phyloP scores from a whole-genome alignment of 1,284 basidiomycete species.

The Irpex lacteus region DNA sequence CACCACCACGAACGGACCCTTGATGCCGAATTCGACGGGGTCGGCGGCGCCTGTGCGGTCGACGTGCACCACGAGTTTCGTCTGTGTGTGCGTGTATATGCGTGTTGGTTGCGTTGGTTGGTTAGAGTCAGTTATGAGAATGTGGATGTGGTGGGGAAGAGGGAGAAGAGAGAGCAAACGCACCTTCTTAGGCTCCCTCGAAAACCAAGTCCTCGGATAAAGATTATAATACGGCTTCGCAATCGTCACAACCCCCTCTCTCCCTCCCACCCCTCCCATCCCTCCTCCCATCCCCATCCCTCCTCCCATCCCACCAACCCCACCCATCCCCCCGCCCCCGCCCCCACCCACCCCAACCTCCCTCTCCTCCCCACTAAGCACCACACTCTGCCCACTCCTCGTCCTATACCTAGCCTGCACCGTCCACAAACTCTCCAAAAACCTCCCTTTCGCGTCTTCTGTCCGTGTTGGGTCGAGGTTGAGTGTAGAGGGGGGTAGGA shows the following conservation, averaged over 20 bases:
- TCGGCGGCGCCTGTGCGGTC: conserved; percentile 74
- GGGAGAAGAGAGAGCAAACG: background rate
- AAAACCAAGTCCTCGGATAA: conserved; percentile 75
- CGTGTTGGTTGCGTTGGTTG: too few relatives aligned
- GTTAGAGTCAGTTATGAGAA: too few relatives aligned
- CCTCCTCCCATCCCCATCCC: conserved; percentile 60
- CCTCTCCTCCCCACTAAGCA: conserved; percentile 64
- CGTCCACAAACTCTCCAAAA: conserved; percentile 83
- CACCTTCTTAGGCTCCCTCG: conserved; percentile 76
- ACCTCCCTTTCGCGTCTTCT: conserved; percentile 72
- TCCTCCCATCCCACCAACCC: conserved; percentile 63
- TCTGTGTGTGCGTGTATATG: conserved; percentile 39
- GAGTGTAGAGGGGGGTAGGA: conserved; percentile 65
- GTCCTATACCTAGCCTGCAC: conserved; percentile 79
- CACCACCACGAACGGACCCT: conserved; percentile 69
- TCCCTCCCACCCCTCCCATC: conserved; percentile 70
- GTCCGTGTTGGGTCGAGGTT: conserved; percentile 64
- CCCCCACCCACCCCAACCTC: conserved; percentile 73
- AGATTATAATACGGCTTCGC: conserved; percentile 86
- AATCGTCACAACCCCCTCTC: conserved; percentile 65
- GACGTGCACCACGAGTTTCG: conserved; percentile 85
- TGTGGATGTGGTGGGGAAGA: too few relatives aligned
- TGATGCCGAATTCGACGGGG: conserved; percentile 69
- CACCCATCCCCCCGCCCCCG: conserved; percentile 68
- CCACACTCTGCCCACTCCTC: conserved; percentile 64